Percentiles rank a stretch among this genome's conserved stretches.
These are phyloP conservation scores for Cyphellophora europaea DNA, from an alignment of 2,329 filamentous ascomycete species.

Conservation along the genomic window DNA sequence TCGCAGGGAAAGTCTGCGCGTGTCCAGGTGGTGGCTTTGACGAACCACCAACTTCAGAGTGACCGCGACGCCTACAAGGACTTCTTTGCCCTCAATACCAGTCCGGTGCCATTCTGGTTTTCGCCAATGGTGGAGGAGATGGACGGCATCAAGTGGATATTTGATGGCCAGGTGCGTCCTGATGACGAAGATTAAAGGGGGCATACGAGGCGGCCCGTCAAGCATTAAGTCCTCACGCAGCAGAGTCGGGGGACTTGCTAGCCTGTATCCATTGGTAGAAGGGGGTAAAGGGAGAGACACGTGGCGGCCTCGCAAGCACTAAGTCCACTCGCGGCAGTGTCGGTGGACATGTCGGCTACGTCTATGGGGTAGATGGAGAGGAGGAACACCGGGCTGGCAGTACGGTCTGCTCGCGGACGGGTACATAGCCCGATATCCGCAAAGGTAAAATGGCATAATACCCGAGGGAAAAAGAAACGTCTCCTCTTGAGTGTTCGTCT, in stretches of 20 bases:
- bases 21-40: neutral
- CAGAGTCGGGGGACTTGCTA: neutral
- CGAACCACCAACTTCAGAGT: neutral
- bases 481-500: no score
- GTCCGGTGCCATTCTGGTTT: neutral
- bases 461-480: no score
- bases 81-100: neutral
- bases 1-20: neutral
- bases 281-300: neutral
- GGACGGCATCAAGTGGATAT: neutral
- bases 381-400: no score
- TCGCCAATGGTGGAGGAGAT: neutral
- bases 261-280: neutral
- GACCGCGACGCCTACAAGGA: neutral
- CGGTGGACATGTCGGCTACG: no score
- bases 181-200: no score
- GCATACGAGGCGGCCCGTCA: no score
- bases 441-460: conserved; percentile 1
- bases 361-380: no score
- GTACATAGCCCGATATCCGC: neutral
- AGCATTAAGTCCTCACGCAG: no score
- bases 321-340: no score
- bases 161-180: neutral
- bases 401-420: no score
- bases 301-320: no score